These are phyloP conservation scores for Leishmania guyanensis DNA, from an alignment of 208 protist genomes.

Conservation along the genomic window DNA sequence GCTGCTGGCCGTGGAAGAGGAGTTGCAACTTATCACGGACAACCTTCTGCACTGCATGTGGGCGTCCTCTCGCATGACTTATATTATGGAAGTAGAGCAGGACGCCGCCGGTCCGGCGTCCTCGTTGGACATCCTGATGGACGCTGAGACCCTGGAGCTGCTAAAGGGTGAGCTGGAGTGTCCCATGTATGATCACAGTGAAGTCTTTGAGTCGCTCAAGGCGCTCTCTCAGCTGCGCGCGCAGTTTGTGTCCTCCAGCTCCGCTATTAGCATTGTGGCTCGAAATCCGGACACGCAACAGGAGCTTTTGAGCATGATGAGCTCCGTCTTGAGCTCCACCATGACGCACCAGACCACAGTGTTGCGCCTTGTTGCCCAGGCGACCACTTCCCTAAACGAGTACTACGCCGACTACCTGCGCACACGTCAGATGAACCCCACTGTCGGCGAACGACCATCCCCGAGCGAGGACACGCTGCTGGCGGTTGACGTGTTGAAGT, in stretches of 20 bases:
- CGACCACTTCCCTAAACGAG: not conserved
- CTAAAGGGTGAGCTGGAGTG: slow-evolving; percentile 13
- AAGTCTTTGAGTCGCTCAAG: slow-evolving; percentile 12
- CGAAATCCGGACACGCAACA: slow-evolving; percentile 30
- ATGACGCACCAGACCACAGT: slow-evolving; percentile 29
- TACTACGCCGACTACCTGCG: slow-evolving; percentile 17
- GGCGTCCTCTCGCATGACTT: slow-evolving; percentile 2
- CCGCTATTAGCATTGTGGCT: not conserved
- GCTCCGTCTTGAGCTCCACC: slow-evolving; percentile 19
- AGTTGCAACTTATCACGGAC: slow-evolving; percentile 37
- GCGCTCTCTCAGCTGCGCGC: slow-evolving; percentile 23
- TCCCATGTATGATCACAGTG: slow-evolving; percentile 18
- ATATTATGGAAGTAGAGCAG: slow-evolving; percentile 31
- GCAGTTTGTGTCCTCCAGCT: slow-evolving; percentile 4
- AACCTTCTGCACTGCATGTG: slow-evolving; percentile 9
- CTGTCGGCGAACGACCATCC: not conserved
- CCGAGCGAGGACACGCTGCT: slow-evolving; percentile 19
- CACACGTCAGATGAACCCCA: slow-evolving; percentile 20
- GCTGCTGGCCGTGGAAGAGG: slow-evolving; percentile 29
- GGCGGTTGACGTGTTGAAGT: slow-evolving; percentile 19
- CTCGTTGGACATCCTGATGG: slow-evolving; percentile 34
- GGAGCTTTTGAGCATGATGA: slow-evolving; percentile 35
- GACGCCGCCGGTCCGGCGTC: slow-evolving; percentile 18
- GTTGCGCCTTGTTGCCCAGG: slow-evolving; percentile 1
- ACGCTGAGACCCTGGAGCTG: slow-evolving; percentile 22